Percentiles rank a stretch among this genome's conserved stretches.
These are phyloP conservation scores for Verticillium klebahnii DNA, from an alignment of 2,329 filamentous ascomycete genomes.

Conservation along the genomic window DNA sequence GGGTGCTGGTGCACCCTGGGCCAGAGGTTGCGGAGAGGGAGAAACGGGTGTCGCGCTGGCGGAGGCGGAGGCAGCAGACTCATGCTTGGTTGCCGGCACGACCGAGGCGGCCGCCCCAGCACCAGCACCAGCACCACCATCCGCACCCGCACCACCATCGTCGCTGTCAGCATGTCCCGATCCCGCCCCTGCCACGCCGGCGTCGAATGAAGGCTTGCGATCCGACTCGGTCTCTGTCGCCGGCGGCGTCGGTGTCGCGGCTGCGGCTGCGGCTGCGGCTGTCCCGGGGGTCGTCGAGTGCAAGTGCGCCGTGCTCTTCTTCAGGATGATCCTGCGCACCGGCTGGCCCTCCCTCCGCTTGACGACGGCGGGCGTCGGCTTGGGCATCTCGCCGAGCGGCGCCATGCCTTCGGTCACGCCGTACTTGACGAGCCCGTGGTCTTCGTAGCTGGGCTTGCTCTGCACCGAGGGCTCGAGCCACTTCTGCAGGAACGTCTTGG, in stretches of 20 bases:
- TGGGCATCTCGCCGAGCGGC: conserved; percentile 70
- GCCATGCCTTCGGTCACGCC: conserved; percentile 82
- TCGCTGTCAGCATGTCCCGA: neutral
- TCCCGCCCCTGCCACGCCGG: neutral
- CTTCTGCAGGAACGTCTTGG: conserved; percentile 46
- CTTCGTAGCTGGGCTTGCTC: conserved; percentile 69
- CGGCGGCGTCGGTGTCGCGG: neutral
- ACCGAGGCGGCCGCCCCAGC: conserved; percentile 2
- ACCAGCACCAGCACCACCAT: too few relatives aligned
- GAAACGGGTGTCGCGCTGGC: conserved; percentile 6
- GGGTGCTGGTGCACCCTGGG: neutral
- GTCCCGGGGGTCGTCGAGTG: conserved; percentile 16
- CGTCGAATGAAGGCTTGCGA: neutral
- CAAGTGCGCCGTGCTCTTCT: conserved; percentile 22
- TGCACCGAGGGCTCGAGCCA: conserved; percentile 57
- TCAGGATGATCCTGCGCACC: conserved; percentile 42
- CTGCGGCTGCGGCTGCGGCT: conserved; percentile 3
- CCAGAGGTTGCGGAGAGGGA: conserved; percentile 4
- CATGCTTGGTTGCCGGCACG: conserved; percentile 6
- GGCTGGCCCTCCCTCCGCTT: conserved; percentile 28
- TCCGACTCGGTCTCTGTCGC: neutral
- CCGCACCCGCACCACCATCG: neutral
- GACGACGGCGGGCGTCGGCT: conserved; percentile 37
- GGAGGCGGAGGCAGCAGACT: neutral
- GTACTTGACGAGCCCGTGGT: conserved; percentile 67